Percentiles rank a stretch among this genome's conserved stretches.
These are phyloP conservation scores for Exophiala calicioides DNA, from an alignment of 2,329 filamentous ascomycete species.

Conservation along the genomic window DNA sequence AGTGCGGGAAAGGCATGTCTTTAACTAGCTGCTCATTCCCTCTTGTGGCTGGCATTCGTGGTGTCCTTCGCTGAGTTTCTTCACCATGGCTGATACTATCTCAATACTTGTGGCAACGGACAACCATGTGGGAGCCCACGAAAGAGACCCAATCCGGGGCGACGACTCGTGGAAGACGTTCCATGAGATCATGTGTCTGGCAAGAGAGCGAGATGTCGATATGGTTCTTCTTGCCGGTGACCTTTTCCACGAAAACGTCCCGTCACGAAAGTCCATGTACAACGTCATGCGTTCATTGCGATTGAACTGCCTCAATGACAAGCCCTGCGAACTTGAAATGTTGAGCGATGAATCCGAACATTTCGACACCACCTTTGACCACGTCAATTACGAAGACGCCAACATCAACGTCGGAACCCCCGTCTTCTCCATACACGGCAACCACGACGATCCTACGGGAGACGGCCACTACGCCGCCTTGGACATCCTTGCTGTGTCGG, in stretches of 20 bases:
- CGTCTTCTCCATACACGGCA: slow-evolving; percentile 97
- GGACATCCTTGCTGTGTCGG: slow-evolving; percentile 86
- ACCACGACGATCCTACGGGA: slow-evolving; percentile 97
- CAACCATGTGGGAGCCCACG: slow-evolving; percentile 96
- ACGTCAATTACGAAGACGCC: slow-evolving; percentile 96
- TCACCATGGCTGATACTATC: slow-evolving; percentile 72
- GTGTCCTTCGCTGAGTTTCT: slow-evolving; percentile 28
- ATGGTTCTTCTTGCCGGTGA: slow-evolving; percentile 96
- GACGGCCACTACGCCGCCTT: slow-evolving; percentile 90
- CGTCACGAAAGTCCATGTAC: slow-evolving; percentile 91
- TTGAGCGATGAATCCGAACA: slow-evolving; percentile 89
- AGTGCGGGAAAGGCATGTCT: neutral
- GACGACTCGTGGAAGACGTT: slow-evolving; percentile 97
- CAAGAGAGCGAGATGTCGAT: slow-evolving; percentile 85
- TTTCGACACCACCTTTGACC: slow-evolving; percentile 84
- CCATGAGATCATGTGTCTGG: slow-evolving; percentile 90
- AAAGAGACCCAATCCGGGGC: slow-evolving; percentile 89
- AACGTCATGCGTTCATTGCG: slow-evolving; percentile 94
- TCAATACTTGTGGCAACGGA: slow-evolving; percentile 92
- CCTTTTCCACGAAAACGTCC: slow-evolving; percentile 97
- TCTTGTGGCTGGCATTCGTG: neutral
- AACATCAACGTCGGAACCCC: slow-evolving; percentile 97
- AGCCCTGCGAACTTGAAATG: slow-evolving; percentile 92
- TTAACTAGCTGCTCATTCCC: slow-evolving; percentile 1
- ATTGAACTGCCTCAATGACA: slow-evolving; percentile 91